These are phyloP conservation scores for Coprinopsis cinerea DNA, from an alignment of 768 basidiomycete genomes.

Conservation along the genomic window DNA sequence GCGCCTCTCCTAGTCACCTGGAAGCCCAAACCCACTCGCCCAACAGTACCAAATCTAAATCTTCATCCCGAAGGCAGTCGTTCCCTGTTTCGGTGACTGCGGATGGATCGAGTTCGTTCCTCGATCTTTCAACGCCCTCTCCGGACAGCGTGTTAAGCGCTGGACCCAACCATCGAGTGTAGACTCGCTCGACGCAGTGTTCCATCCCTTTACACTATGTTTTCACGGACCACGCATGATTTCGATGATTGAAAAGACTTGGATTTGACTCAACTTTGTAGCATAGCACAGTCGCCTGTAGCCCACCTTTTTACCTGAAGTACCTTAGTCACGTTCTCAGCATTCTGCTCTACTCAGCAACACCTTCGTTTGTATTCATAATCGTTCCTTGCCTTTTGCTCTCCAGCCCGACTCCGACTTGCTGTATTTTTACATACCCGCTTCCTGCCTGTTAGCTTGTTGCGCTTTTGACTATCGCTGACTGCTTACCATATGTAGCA, in stretches of 20 bases:
- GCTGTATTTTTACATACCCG: neutral
- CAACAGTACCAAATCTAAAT: conserved; percentile 2
- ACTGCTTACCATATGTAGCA: no score
- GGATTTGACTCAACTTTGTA: no score
- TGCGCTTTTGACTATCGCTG: no score
- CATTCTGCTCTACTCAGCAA: no score
- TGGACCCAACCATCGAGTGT: conserved; percentile 1
- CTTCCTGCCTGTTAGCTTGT: no score
- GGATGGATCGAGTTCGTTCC: conserved; percentile 20
- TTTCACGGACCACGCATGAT: no score
- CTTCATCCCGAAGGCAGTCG: conserved; percentile 6
- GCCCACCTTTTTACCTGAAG: no score
- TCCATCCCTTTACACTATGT: neutral
- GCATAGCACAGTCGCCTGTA: neutral
- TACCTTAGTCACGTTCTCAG: neutral
- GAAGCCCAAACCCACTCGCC: no score
- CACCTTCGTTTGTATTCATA: no score
- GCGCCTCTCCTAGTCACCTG: no score
- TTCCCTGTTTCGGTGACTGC: conserved; percentile 16
- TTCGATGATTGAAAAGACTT: no score
- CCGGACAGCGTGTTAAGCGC: neutral
- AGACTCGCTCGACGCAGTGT: neutral
- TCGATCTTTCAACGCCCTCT: conserved; percentile 16
- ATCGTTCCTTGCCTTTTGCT: no score
- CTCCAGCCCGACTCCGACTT: neutral